Percentiles rank a stretch among this genome's conserved stretches.
Evolutionary conservation across 768 basidiomycete genomes (phyloP).

Genomic region (Tephrocybe sp.): DNA sequence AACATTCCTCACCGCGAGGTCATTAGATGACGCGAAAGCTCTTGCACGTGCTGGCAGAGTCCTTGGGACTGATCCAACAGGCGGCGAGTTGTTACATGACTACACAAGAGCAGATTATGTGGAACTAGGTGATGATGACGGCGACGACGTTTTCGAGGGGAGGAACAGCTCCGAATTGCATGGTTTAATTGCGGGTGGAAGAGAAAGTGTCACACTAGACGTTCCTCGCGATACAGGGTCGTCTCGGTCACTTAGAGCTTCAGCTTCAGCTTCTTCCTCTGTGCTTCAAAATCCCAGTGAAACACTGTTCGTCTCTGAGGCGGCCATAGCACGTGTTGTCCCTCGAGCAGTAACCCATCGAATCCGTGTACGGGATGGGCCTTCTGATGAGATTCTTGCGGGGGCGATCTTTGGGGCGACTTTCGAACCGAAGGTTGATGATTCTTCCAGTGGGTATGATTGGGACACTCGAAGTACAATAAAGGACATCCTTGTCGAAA

Average conservation of each 20-base stretch:
- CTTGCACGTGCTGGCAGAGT: slow-evolving; percentile 68
- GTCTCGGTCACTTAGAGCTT: slow-evolving; percentile 2
- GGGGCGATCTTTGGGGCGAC: slow-evolving; percentile 62
- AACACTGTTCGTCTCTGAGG: slow-evolving; percentile 65
- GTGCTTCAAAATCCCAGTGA: slow-evolving; percentile 19
- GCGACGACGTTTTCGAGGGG: slow-evolving; percentile 1
- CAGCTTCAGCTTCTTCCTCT: neutral
- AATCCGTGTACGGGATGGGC: slow-evolving; percentile 66
- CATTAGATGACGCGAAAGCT: slow-evolving; percentile 64
- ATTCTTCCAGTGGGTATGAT: neutral
- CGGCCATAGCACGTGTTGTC: slow-evolving; percentile 72
- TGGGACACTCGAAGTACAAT: slow-evolving; percentile 43
- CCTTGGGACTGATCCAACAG: slow-evolving; percentile 59
- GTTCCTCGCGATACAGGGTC: slow-evolving; percentile 12
- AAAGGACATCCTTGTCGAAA: slow-evolving; percentile 64
- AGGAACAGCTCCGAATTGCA: slow-evolving; percentile 3
- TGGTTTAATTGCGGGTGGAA: slow-evolving; percentile 17
- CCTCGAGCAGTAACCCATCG: slow-evolving; percentile 77
- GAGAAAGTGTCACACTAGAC: slow-evolving; percentile 13
- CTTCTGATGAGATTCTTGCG: slow-evolving; percentile 67
- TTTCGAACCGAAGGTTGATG: slow-evolving; percentile 28
- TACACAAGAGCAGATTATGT: neutral
- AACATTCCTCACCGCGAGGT: slow-evolving; percentile 60
- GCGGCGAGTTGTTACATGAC: slow-evolving; percentile 46
- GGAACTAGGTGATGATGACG: slow-evolving; percentile 3